A percentile compares a stretch with the other conserved stretches of the same genome.
Evolutionary conservation across 345 rosid genomes (phyloP).

Genomic region (Eucalyptus decipiens): DNA sequence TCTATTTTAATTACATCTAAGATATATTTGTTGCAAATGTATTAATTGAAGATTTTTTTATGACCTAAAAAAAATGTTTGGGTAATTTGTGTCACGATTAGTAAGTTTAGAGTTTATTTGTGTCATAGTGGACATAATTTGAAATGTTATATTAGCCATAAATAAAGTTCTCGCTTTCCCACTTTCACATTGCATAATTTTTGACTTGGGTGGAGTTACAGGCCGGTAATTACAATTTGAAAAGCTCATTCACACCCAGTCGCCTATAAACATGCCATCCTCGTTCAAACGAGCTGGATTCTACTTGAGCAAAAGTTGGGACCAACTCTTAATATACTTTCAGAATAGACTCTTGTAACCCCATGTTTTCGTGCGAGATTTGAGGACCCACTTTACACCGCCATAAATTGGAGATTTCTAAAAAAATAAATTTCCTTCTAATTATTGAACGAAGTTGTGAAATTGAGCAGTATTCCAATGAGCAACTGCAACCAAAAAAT

Average conservation of each 20-base stretch:
- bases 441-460: neutral
- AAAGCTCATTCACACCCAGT: neutral
- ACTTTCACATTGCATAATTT: neutral
- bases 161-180: neutral
- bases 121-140: too few species aligned
- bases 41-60: fast-evolving
- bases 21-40: too few species aligned
- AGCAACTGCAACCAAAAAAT: neutral
- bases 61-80: too few species aligned
- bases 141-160: neutral
- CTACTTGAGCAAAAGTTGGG: neutral
- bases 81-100: too few species aligned
- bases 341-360: neutral
- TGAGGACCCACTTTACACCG: neutral
- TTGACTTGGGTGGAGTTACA: neutral
- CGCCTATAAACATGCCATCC: neutral
- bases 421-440: neutral
- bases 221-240: neutral
- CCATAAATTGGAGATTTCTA: neutral
- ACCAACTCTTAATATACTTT: neutral
- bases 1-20: too few species aligned
- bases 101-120: too few species aligned
- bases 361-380: neutral
- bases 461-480: neutral
- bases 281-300: neutral